Base-by-base conservation (phyloP, 108 stramenopile species). In the Fistulifera pelliculosa region DNA sequence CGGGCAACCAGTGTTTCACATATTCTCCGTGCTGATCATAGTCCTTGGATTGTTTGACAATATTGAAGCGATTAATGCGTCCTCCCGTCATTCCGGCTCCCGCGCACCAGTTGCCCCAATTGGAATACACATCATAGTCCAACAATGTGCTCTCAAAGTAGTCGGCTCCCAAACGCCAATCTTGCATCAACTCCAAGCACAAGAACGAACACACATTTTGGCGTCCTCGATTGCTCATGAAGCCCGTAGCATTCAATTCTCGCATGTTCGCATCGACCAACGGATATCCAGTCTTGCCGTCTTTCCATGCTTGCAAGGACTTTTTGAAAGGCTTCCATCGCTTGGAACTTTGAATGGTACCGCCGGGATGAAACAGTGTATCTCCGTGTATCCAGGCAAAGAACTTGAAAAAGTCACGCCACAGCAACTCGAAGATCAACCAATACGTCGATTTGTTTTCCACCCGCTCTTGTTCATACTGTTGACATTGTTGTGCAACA, bases 241-340 rank as follows among this genome's bases (percentile, higher is more conserved):
- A 99, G 0, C 98, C 98, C 3, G 94, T 95, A 0, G 85, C 85
- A 8, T 60, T 64, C 6, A 99, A 70, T 76, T 99, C 98, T 17
- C 98, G 73, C 98, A 98, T 99, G 69, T 98, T 97, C 60, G 96
- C 98, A 69, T 99, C 98, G 0, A 91, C 90, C 49, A 98, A 54
- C 1, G 99, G 99, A 62, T 79, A 91, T 3, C 80, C 97, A 57
- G 77, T 83, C 73, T 64, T 78, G 38, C 97, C 97, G 59, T 76
- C 85, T 51, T 69, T 79, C 79, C 77, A 94, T 1, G 79, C 78
- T 38, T 71, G 66, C 8, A 86, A 56, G 47, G 69, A 78, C 43
- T 75, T 73, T 1, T 66, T 43, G 56, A 74, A 76, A 65, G 81
- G 41, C 65, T 77, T 77, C 85, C 82, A 72, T 17, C 64, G 54